Evolutionary conservation across 352 stramenopile species (phyloP).

Genomic region (Phytophthora idaei): DNA sequence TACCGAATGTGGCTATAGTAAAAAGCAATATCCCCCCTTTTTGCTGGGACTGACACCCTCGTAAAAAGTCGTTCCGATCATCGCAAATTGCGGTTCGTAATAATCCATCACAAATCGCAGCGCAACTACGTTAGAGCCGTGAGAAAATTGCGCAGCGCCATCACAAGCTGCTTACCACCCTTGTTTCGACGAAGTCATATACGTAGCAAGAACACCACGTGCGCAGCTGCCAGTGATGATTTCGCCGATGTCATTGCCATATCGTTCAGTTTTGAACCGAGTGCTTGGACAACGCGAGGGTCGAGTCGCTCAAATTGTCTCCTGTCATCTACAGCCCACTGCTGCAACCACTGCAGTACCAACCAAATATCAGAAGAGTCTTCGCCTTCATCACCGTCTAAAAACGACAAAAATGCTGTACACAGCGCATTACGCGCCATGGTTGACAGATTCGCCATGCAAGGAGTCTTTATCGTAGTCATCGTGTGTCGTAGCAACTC

Average conservation of each 20-base stretch:
- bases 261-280: slow-evolving; percentile 39
- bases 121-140: too few relatives aligned
- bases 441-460: slow-evolving; percentile 41
- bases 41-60: too few relatives aligned
- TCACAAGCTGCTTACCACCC: too few relatives aligned
- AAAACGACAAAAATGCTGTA: slow-evolving; percentile 55
- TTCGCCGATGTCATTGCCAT: slow-evolving; percentile 36
- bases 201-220: slow-evolving; percentile 45
- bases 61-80: too few relatives aligned
- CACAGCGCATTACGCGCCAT: slow-evolving; percentile 52
- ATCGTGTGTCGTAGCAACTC: slow-evolving; percentile 48
- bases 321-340: slow-evolving; percentile 25
- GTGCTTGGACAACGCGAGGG: slow-evolving; percentile 40
- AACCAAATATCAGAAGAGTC: slow-evolving; percentile 42
- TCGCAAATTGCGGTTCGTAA: too few relatives aligned
- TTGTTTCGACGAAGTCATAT: slow-evolving; percentile 12
- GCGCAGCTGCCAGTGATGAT: slow-evolving; percentile 40
- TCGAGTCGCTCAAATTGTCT: slow-evolving; percentile 40
- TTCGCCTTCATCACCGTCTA: slow-evolving; percentile 31
- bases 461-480: slow-evolving; percentile 33
- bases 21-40: too few relatives aligned
- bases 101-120: too few relatives aligned
- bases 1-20: too few relatives aligned
- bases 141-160: too few relatives aligned
- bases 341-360: slow-evolving; percentile 54